Conservation (phyloP, 1,139 yeast genomes). For the Lizanozyma gosingica region DNA sequence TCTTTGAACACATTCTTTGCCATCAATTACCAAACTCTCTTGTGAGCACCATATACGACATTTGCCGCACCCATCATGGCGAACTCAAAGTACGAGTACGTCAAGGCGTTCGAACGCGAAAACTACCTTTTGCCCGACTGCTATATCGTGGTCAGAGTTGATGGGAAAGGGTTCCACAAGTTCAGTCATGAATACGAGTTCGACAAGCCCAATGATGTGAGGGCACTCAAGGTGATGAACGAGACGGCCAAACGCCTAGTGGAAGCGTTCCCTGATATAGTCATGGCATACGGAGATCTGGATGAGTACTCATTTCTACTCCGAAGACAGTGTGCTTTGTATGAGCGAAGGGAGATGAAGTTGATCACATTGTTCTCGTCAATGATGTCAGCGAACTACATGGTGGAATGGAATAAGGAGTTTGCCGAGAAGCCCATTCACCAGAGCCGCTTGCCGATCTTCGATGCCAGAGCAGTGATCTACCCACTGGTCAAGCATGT, state of each 20-base stretch:
- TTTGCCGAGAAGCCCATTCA: conserved; percentile 38
- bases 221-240: conserved; percentile 77
- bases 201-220: conserved; percentile 75
- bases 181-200: conserved; percentile 68
- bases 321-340: conserved; percentile 50
- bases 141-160: conserved; percentile 76
- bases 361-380: conserved; percentile 75
- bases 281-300: conserved; percentile 86
- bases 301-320: conserved; percentile 88
- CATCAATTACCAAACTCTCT: too few relatives aligned
- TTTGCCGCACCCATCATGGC: too few relatives aligned
- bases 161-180: conserved; percentile 90
- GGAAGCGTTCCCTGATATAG: conserved; percentile 57
- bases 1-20: too few relatives aligned
- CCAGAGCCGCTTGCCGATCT: conserved; percentile 55
- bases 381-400: conserved; percentile 70
- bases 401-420: conserved; percentile 51
- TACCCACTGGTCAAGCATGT: conserved; percentile 61
- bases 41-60: too few relatives aligned
- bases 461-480: conserved; percentile 84
- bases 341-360: conserved; percentile 76
- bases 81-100: conserved; percentile 78
- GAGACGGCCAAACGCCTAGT: conserved; percentile 63
- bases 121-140: conserved; percentile 69
- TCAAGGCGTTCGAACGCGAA: conserved; percentile 70